A percentile compares a stretch with the other conserved stretches of the same genome.
These are phyloP conservation scores for Mycena albidolilacea DNA, from an alignment of 768 basidiomycete species.

Conservation along the genomic window DNA sequence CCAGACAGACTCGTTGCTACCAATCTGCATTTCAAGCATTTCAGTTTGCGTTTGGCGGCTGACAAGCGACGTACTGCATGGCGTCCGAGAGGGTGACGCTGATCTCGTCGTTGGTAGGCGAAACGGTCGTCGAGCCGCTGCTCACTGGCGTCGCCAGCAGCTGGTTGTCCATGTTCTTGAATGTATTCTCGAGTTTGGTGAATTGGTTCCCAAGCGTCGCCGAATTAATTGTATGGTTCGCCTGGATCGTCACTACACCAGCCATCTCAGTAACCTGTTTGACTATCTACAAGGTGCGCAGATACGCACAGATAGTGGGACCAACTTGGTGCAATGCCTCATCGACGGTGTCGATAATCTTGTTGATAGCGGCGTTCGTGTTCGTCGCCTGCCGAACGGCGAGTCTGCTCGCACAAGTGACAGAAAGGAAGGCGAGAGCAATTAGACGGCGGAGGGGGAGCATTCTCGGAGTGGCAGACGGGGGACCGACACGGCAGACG, in stretches of 20 bases:
- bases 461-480: constrained; percentile 41
- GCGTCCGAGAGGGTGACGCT: constrained; percentile 49
- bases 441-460: constrained; percentile 46
- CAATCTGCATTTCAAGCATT: constrained; percentile 34
- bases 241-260: constrained; percentile 43
- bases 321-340: constrained; percentile 40
- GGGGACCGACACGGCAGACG: background rate
- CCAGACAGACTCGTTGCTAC: constrained; percentile 51
- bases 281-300: background rate
- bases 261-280: background rate
- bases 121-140: constrained; percentile 48
- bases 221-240: constrained; percentile 45
- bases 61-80: constrained; percentile 45
- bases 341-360: constrained; percentile 46
- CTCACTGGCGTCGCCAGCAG: constrained; percentile 47
- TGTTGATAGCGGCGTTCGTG: constrained; percentile 48
- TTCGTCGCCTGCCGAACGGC: constrained; percentile 49
- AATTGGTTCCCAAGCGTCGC: constrained; percentile 47
- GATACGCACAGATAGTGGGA: constrained; percentile 46
- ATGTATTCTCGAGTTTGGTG: constrained; percentile 44
- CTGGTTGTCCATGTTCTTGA: constrained; percentile 40
- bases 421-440: constrained; percentile 45
- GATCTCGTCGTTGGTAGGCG: constrained; percentile 54
- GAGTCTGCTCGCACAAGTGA: constrained; percentile 49
- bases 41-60: background rate